Percentiles rank a stretch among this genome's conserved stretches.
Evolutionary conservation across 1,284 basidiomycete species (phyloP).

Genomic region (Ustilago esculenta): DNA sequence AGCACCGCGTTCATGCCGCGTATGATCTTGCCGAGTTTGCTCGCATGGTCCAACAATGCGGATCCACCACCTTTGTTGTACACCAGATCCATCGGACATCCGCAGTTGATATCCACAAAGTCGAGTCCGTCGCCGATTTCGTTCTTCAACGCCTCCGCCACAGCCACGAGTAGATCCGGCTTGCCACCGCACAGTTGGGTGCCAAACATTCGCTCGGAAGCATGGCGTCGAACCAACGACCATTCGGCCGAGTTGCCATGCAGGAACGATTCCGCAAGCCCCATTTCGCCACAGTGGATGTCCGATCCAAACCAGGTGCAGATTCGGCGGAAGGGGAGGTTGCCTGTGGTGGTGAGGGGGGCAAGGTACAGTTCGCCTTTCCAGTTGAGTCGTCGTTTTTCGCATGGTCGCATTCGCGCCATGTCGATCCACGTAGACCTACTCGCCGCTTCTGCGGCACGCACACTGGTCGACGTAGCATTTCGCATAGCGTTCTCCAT

Average conservation of each 20-base stretch:
- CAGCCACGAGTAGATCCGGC: constrained; percentile 76
- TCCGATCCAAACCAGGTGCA: constrained; percentile 88
- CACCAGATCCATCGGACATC: constrained; percentile 95
- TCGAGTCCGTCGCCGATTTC: constrained; percentile 76
- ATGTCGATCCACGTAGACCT: constrained; percentile 49
- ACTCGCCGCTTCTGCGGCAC: constrained; percentile 22
- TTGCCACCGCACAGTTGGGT: constrained; percentile 76
- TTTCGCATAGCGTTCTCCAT: constrained; percentile 49
- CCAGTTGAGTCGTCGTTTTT: constrained; percentile 90
- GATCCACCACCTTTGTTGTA: constrained; percentile 91
- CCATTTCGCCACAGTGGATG: constrained; percentile 94
- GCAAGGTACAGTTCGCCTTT: constrained; percentile 86
- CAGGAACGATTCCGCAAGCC: constrained; percentile 55
- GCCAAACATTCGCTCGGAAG: constrained; percentile 88
- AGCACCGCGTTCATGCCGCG: constrained; percentile 91
- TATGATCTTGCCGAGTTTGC: constrained; percentile 84
- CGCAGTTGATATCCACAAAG: constrained; percentile 94
- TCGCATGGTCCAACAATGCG: constrained; percentile 84
- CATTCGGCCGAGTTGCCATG: constrained; percentile 60
- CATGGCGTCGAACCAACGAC: constrained; percentile 71
- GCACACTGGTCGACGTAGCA: constrained; percentile 4
- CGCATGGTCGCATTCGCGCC: constrained; percentile 76
- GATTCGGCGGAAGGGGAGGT: constrained; percentile 90
- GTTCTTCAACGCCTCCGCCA: constrained; percentile 82
- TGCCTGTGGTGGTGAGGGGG: constrained; percentile 93